Evolutionary conservation across 2,329 filamentous ascomycete genomes (phyloP), one percentile per base, ranked within the genome.

Genomic region (Penicillium palitans): DNA sequence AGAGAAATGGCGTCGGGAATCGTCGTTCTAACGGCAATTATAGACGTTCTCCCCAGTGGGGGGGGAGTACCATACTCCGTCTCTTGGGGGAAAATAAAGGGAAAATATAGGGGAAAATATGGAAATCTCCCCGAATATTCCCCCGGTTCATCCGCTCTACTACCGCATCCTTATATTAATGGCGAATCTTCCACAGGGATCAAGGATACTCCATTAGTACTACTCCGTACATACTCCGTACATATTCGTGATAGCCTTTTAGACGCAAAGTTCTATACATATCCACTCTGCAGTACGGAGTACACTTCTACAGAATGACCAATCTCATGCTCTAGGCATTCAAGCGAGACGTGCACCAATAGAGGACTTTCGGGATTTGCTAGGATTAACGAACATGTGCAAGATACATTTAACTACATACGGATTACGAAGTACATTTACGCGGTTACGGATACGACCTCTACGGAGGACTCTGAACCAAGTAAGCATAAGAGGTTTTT

Each of bases 121-220:
- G 31, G 19, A 37, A n/a, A 25, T 47, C 33, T 19, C 19, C 40
- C 31, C 41, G 41, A 47, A 33, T 44, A 44, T 44, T 35, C 45
- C 53, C 54, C 37, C 49, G 48, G 55, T 60, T 60, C 57, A 55
- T 60, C 55, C 52, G 52, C 25, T 45, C 27, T 52, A 41, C 54
- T 58, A 52, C 48, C 58, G 52, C 52, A 56, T 58, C 35, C 53
- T 61, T 59, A 58, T 60, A 60, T 59, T 53, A 57, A 62, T 50
- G 46, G 31, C n/a, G 40, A 52, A 51, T 60, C 37, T n/a, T 48
- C 44, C 35, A 25, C 51, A 47, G 27, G 50, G 45, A 63, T 56
- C 46, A 50, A 41, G 44, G 29, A 39, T 35, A 7, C 21, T 29
- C 27, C 19, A 27, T 39, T 47, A 24, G 21, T 41, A 47, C 29